Evolutionary conservation across 306 rosid genomes (phyloP).

Genomic region (Rosa persica): DNA sequence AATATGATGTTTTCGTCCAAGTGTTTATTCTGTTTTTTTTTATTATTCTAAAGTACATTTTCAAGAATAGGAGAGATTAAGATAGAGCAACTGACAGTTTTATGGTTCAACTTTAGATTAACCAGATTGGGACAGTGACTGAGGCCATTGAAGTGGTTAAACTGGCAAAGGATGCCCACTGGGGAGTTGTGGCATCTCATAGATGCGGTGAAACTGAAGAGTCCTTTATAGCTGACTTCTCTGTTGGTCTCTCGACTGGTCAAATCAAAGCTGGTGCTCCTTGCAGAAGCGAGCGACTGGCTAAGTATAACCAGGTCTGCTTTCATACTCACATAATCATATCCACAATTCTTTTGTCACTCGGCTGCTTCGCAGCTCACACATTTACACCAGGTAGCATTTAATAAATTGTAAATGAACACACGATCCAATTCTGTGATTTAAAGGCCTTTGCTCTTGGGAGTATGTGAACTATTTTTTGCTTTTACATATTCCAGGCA

Average conservation of each 20-base stretch:
- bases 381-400: not conserved
- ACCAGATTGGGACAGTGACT: slow-evolving; percentile 92
- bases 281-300: slow-evolving; percentile 95
- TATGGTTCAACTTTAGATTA: slow-evolving; percentile 51
- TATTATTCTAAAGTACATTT: not conserved
- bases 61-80: not conserved
- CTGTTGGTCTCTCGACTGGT: slow-evolving; percentile 87
- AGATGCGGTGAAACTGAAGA: slow-evolving; percentile 93
- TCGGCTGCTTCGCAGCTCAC: not conserved
- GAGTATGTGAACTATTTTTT: not conserved
- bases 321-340: slow-evolving; percentile 11
- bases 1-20: slow-evolving; percentile 6
- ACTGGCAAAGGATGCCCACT: slow-evolving; percentile 76
- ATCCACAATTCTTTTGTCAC: not conserved
- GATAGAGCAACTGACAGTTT: slow-evolving; percentile 1
- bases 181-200: slow-evolving; percentile 86
- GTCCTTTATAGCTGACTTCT: slow-evolving; percentile 84
- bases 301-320: slow-evolving; percentile 88
- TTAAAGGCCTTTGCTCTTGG: not conserved
- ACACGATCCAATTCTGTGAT: not conserved
- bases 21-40: not conserved
- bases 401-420: not conserved
- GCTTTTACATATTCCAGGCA: not conserved
- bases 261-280: slow-evolving; percentile 98
- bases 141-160: slow-evolving; percentile 88